Percentiles rank a stretch among this genome's conserved stretches.
Evolutionary conservation across 2,329 filamentous ascomycete species (phyloP).

Genomic region (Diaporthe capsici): DNA sequence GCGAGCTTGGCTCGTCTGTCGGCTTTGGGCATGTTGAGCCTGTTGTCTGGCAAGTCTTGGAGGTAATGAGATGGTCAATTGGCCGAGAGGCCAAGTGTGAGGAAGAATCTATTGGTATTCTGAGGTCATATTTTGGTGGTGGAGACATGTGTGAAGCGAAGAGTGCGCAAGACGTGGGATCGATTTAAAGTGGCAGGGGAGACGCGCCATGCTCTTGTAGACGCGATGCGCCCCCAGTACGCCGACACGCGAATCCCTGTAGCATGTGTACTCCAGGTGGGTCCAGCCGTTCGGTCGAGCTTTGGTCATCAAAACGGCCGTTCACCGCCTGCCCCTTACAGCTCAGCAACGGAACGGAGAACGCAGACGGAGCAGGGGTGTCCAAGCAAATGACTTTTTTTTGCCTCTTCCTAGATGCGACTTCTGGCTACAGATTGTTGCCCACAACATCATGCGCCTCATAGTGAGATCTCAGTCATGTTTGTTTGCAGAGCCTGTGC

Average conservation of each 20-base stretch:
- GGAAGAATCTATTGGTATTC: slow-evolving; percentile 19
- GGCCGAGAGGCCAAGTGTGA: slow-evolving; percentile 16
- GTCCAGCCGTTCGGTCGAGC: slow-evolving; percentile 14
- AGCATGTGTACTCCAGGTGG: neutral
- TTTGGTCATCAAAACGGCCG: neutral
- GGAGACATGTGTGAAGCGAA: slow-evolving; percentile 31
- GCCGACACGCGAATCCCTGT: slow-evolving; percentile 42
- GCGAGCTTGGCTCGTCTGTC: slow-evolving; percentile 71
- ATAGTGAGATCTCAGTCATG: slow-evolving; percentile 49
- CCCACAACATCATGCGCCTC: slow-evolving; percentile 17
- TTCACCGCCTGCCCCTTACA: slow-evolving; percentile 24
- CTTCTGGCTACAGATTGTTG: neutral
- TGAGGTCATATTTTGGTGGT: slow-evolving; percentile 34
- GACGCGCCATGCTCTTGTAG: slow-evolving; percentile 33
- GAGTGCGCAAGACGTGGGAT: slow-evolving; percentile 28
- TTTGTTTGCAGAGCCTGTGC: slow-evolving; percentile 56
- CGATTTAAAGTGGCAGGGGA: slow-evolving; percentile 42
- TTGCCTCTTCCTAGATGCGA: neutral
- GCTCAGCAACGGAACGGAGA: neutral
- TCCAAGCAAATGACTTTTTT: slow-evolving; percentile 27
- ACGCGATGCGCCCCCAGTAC: slow-evolving; percentile 34
- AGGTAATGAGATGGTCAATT: slow-evolving; percentile 3
- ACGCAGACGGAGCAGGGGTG: neutral
- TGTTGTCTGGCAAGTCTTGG: slow-evolving; percentile 5
- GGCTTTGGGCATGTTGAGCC: slow-evolving; percentile 57